A percentile compares a stretch with the other conserved stretches of the same genome.
phyloP scores from a whole-genome alignment of 2,329 filamentous ascomycete genomes.

The Didymella glomerata region DNA sequence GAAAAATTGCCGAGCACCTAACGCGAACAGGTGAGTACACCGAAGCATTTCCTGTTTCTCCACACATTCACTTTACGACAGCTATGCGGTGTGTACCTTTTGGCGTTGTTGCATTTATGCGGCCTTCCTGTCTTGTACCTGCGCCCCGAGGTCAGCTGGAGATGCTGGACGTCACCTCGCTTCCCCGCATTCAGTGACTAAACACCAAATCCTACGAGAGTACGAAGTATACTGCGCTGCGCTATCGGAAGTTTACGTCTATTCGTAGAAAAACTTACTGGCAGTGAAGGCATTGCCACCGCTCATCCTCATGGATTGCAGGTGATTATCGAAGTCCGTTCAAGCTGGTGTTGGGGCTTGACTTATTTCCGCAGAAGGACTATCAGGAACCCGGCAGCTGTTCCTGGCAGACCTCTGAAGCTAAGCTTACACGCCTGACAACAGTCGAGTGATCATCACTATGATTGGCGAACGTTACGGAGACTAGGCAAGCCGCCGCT shows the following conservation, averaged over 20 bases:
- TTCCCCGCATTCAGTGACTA: constrained; percentile 18
- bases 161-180: constrained; percentile 12
- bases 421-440: constrained; percentile 14
- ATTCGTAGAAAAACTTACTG: neutral
- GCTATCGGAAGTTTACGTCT: neutral
- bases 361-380: constrained; percentile 13
- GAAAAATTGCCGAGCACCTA: constrained; percentile 18
- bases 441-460: neutral
- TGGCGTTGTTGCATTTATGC: constrained; percentile 6
- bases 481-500: constrained; percentile 9
- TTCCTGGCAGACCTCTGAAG: constrained; percentile 9
- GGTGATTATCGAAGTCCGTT: constrained; percentile 6
- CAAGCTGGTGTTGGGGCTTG: neutral
- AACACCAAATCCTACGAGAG: neutral
- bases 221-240: neutral
- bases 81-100: constrained; percentile 11
- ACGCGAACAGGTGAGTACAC: constrained; percentile 19
- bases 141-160: constrained; percentile 21
- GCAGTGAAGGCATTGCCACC: neutral
- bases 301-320: neutral
- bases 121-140: constrained; percentile 19
- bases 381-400: constrained; percentile 3
- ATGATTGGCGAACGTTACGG: constrained; percentile 16
- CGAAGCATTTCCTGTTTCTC: constrained; percentile 21
- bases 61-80: constrained; percentile 7